Conservation (phyloP, 352 stramenopile genomes). For the Phytophthora pini region DNA sequence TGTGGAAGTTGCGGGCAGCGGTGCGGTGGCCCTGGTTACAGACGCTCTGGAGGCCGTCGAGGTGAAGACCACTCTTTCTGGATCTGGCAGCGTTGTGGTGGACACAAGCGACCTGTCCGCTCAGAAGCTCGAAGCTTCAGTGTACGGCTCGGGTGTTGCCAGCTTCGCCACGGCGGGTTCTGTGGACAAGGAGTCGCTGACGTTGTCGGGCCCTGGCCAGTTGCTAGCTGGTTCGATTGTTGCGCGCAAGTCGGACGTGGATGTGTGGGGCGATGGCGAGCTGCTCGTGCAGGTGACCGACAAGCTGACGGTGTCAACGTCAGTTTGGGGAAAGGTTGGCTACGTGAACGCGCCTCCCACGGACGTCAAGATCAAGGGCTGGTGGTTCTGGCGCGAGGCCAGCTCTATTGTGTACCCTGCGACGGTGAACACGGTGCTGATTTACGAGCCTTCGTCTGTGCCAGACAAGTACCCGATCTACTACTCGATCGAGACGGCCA, state of each 20-base stretch:
- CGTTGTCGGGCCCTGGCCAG: conserved; percentile 53
- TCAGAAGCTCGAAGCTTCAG: conserved; percentile 45
- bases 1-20: conserved; percentile 50
- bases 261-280: conserved; percentile 56
- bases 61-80: conserved; percentile 41
- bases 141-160: conserved; percentile 55
- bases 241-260: conserved; percentile 41
- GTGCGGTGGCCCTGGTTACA: conserved; percentile 39
- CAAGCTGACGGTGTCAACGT: conserved; percentile 56
- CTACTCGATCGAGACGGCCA: conserved; percentile 37
- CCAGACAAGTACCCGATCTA: conserved; percentile 40
- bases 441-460: conserved; percentile 34
- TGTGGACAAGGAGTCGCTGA: conserved; percentile 53
- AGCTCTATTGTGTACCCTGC: conserved; percentile 51
- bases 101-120: conserved; percentile 42
- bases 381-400: conserved; percentile 60
- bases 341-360: conserved; percentile 51
- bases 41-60: conserved; percentile 32
- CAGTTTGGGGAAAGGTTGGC: conserved; percentile 59
- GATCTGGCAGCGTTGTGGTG: conserved; percentile 42
- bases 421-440: conserved; percentile 44
- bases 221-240: conserved; percentile 57
- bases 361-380: conserved; percentile 56
- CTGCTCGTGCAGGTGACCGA: conserved; percentile 55
- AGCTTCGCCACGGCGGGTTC: conserved; percentile 52